Percentiles rank a stretch among this genome's conserved stretches.
These are phyloP conservation scores for Solanum hybrid DNA, from an alignment of 305 asterid genomes.

Conservation along the genomic window DNA sequence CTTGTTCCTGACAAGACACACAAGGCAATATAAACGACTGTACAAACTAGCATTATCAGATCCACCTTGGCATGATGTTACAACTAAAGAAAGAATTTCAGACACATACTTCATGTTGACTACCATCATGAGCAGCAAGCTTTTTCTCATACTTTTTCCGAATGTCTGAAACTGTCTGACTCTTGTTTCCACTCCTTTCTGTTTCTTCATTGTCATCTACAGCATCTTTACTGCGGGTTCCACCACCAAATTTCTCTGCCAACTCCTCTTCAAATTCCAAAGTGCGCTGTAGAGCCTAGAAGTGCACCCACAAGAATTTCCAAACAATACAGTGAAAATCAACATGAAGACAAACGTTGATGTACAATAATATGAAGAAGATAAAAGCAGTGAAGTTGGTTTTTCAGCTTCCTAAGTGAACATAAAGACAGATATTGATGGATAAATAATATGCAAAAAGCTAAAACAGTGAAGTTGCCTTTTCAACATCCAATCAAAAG, in stretches of 20 bases:
- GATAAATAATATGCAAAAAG: background rate
- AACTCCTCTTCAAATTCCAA: constrained; percentile 97
- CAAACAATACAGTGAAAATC: background rate
- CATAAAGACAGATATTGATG: background rate
- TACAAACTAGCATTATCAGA: constrained; percentile 11
- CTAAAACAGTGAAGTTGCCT: background rate
- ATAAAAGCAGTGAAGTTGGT: background rate
- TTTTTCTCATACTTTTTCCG: constrained; percentile 94
- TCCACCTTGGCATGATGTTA: background rate
- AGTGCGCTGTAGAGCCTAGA: constrained; percentile 53
- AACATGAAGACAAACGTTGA: background rate
- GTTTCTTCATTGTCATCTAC: constrained; percentile 51
- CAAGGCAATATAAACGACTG: constrained; percentile 14
- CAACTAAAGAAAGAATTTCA: constrained; percentile 11
- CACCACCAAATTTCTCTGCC: constrained; percentile 94
- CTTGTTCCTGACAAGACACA: constrained; percentile 53
- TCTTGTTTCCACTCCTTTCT: constrained; percentile 45
- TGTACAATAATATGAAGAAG: background rate
- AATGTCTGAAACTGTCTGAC: constrained; percentile 69
- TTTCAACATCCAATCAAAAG: background rate
- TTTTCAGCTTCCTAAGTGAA: background rate
- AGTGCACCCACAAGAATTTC: background rate
- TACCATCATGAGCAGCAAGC: constrained; percentile 73
- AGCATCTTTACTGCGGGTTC: constrained; percentile 53
- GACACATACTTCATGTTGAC: constrained; percentile 54